Evolutionary conservation across 2,329 filamentous ascomycete genomes (phyloP).

Genomic region (Ophiostoma populinum): DNA sequence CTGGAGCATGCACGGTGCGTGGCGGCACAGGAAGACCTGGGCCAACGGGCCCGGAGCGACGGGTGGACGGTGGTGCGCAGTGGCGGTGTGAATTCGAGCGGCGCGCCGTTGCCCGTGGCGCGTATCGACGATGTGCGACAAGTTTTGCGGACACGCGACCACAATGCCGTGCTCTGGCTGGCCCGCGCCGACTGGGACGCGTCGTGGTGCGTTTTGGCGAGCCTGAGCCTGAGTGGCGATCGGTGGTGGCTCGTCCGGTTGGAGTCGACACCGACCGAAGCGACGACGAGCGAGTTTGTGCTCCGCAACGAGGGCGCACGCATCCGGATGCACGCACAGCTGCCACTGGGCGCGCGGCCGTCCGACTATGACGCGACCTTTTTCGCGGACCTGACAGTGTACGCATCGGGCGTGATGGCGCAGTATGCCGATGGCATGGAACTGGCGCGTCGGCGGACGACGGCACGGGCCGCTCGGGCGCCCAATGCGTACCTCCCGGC

Average conservation of each 20-base stretch:
- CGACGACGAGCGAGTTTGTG: neutral
- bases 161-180: conserved; percentile 51
- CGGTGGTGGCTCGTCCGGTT: conserved; percentile 60
- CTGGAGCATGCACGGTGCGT: conserved; percentile 46
- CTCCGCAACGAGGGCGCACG: conserved; percentile 7
- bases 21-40: conserved; percentile 44
- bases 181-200: conserved; percentile 52
- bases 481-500: conserved; percentile 23
- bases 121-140: conserved; percentile 36
- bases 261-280: conserved; percentile 15
- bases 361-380: conserved; percentile 30
- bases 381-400: conserved; percentile 33
- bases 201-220: conserved; percentile 53
- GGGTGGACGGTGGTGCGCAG: conserved; percentile 42
- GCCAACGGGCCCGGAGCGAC: conserved; percentile 38
- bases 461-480: conserved; percentile 18
- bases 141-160: conserved; percentile 43
- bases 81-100: conserved; percentile 10
- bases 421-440: conserved; percentile 32
- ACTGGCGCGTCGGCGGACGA: conserved; percentile 27
- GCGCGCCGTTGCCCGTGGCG: conserved; percentile 21
- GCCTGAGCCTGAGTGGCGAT: conserved; percentile 55
- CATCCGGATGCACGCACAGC: conserved; percentile 9
- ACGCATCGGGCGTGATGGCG: conserved; percentile 32
- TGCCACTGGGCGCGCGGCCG: conserved; percentile 18